phyloP scores from a whole-genome alignment of 805 yeast genomes.

The Brettanomyces naardenensis region DNA sequence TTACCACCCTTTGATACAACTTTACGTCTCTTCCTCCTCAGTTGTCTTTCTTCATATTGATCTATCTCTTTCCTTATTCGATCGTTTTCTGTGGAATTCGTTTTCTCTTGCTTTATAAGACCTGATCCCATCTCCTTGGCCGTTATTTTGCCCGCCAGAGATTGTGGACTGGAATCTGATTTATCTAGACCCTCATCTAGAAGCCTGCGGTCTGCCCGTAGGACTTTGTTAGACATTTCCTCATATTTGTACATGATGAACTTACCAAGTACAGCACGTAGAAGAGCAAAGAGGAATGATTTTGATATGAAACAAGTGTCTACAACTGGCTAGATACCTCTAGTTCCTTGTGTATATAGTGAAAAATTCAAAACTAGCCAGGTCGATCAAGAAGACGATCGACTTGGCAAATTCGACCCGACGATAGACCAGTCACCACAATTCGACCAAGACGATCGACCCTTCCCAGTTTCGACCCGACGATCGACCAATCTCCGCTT shows the following conservation, averaged over 20 bases:
- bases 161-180: constrained; percentile 56
- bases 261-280: no score
- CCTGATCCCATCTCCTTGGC: constrained; percentile 56
- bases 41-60: constrained; percentile 6
- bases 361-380: no score
- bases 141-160: constrained; percentile 62
- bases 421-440: no score
- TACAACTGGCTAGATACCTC: no score
- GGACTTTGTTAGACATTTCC: constrained; percentile 73
- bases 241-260: constrained; percentile 42
- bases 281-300: no score
- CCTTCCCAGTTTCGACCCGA: no score
- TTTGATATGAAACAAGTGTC: no score
- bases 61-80: constrained; percentile 7
- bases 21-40: constrained; percentile 6
- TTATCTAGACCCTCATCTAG: constrained; percentile 34
- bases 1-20: constrained; percentile 3
- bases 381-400: no score
- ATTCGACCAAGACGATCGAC: no score
- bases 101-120: constrained; percentile 10
- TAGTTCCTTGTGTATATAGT: no score
- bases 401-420: no score
- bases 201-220: constrained; percentile 47
- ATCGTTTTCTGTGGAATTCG: constrained; percentile 13
- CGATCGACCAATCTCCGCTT: no score